Evolutionary conservation across 441 rosid species (phyloP).

Genomic region (Croton laevigatus): DNA sequence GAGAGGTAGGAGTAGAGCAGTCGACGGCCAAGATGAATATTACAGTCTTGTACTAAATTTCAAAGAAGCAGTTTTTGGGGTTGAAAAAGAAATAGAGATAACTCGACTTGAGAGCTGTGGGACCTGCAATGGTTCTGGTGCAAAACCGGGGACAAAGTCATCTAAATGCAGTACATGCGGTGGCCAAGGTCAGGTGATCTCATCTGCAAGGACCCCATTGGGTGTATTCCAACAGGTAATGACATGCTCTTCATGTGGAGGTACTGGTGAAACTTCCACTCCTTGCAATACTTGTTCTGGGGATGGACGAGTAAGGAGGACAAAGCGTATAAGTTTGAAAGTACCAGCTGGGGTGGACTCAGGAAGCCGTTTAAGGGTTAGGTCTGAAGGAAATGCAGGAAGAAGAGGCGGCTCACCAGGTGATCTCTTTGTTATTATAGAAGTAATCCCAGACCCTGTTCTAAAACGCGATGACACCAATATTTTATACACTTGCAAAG

Average conservation of each 20-base stretch:
- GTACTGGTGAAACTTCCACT: slow-evolving; percentile 72
- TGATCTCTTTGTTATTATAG: slow-evolving; percentile 81
- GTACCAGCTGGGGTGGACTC: slow-evolving; percentile 95
- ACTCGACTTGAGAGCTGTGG: slow-evolving; percentile 84
- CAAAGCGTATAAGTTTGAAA: slow-evolving; percentile 85
- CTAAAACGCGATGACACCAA: slow-evolving; percentile 85
- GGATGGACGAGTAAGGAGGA: slow-evolving; percentile 83
- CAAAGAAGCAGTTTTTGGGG: slow-evolving; percentile 94
- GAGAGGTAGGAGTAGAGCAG: slow-evolving; percentile 66
- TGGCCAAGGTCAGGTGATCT: slow-evolving; percentile 94
- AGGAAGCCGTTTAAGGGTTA: slow-evolving; percentile 88
- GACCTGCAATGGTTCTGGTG: slow-evolving; percentile 89
- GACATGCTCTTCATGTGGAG: slow-evolving; percentile 79
- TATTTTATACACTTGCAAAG: slow-evolving; percentile 80
- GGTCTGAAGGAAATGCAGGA: slow-evolving; percentile 94
- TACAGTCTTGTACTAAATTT: slow-evolving; percentile 69
- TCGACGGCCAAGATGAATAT: slow-evolving; percentile 90
- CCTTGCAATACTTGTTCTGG: slow-evolving; percentile 88
- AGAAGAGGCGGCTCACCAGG: slow-evolving; percentile 90
- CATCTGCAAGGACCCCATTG: slow-evolving; percentile 87
- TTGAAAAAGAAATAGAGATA: slow-evolving; percentile 92
- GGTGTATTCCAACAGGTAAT: slow-evolving; percentile 98
- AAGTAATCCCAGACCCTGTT: slow-evolving; percentile 79
- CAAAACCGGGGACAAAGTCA: slow-evolving; percentile 79
- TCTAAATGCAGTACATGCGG: slow-evolving; percentile 84